Conservation (phyloP, 164 flowering plant species). For the Tinospora cordifolia region DNA sequence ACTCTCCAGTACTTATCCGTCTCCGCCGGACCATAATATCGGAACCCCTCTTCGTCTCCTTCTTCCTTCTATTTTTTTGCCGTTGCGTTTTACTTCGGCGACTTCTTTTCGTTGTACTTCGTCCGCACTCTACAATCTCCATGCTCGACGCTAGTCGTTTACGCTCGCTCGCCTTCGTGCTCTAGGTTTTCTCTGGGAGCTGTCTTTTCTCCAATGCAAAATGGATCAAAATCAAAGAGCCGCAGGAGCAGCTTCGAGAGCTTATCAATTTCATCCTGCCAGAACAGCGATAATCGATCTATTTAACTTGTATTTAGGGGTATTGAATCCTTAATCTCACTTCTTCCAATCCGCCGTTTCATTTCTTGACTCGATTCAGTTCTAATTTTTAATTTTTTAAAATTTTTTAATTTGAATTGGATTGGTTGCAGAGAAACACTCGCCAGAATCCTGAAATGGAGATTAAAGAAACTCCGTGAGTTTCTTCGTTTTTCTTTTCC, state of each 20-base stretch:
- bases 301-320: conserved; percentile 89
- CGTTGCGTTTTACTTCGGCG: too few relatives aligned
- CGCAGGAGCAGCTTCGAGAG: conserved; percentile 30
- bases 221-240: conserved; percentile 33
- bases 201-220: neutral
- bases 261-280: conserved; percentile 63
- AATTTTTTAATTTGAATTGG: neutral
- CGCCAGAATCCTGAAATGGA: conserved; percentile 59
- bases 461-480: conserved; percentile 71
- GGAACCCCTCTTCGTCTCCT: too few relatives aligned
- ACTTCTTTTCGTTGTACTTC: neutral
- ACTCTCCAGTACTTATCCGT: too few relatives aligned
- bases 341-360: neutral
- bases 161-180: neutral
- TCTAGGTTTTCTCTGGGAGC: neutral
- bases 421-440: conserved; percentile 42
- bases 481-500: neutral
- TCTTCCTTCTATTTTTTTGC: too few relatives aligned
- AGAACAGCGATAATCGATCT: conserved; percentile 61
- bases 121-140: neutral
- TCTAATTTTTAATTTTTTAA: neutral
- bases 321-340: neutral
- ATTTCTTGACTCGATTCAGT: neutral
- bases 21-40: too few relatives aligned
- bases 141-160: neutral